Base-by-base conservation (phyloP, 2,329 filamentous ascomycete species). In the Tolypocladium cylindrosporum region DNA sequence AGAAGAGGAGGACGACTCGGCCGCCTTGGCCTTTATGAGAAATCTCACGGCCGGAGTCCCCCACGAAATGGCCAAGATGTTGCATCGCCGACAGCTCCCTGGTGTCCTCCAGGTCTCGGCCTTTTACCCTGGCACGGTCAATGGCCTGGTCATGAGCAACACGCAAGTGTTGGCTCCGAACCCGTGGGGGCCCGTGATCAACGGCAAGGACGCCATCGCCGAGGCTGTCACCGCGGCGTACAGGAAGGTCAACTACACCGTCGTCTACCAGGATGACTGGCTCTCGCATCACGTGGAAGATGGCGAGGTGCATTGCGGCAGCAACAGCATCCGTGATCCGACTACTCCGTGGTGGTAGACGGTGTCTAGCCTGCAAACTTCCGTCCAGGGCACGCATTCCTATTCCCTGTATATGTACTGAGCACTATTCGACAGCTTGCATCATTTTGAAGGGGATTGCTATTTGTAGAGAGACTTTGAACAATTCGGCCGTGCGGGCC, bases 261-360 rank as follows among this genome's bases (percentile, higher is more conserved):
- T 70, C 0, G 62, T 59, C 0, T 70, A 58, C 10, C 60, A 68
- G 7, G 68, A 71, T 21, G 64, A 67, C 39, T 71, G 62, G 59
- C 63, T 65, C n/a, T 63, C 63, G 1, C 67, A 69, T 34, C 69
- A 67, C 45, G 1, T 57, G 2, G 0, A 19, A 0, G 36, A 48
- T 3, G 69, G 69, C 3, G 69, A 71, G 16, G 59, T 70, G 45
- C 69, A 71, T 31, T 65, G 63, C 31, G 63, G 60, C 4, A 60
- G 61, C 3, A 67, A 68, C 41, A 57, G 54, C 3, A 51, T 61
- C 19, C 62, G 65, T 1, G 52, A 61, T 0, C 40, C 57, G 5
- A 40, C 39, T 19, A 31, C 37, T 1, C 40, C 41, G 37, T 65
- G 65, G 62, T 66, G 64, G 64, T 59, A 58, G 43, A 64, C 24